Evolutionary conservation across 2,329 filamentous ascomycete genomes (phyloP).

Genomic region (Monilinia fructigena): DNA sequence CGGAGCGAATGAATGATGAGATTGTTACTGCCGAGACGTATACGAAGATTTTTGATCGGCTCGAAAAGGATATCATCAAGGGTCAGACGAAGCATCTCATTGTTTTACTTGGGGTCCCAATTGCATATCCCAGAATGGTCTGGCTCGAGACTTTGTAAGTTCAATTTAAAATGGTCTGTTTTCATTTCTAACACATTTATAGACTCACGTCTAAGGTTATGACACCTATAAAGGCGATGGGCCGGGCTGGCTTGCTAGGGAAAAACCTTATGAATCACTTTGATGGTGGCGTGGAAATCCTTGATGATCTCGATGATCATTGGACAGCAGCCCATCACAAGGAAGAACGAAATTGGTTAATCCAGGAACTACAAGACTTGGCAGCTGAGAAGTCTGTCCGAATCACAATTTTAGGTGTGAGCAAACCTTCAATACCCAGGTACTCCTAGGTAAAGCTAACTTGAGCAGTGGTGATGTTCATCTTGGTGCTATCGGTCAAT

Average conservation of each 20-base stretch:
- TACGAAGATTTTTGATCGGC: slow-evolving; percentile 81
- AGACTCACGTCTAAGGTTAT: slow-evolving; percentile 80
- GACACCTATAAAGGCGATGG: slow-evolving; percentile 85
- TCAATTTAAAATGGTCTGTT: not conserved
- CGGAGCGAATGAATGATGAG: slow-evolving; percentile 81
- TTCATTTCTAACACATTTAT: slow-evolving; percentile 39
- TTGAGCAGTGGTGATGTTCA: slow-evolving; percentile 81
- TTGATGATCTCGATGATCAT: slow-evolving; percentile 92
- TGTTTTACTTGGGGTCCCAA: slow-evolving; percentile 79
- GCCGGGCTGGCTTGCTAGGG: slow-evolving; percentile 76
- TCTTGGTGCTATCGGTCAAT: slow-evolving; percentile 86
- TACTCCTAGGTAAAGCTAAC: slow-evolving; percentile 28
- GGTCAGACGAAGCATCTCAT: slow-evolving; percentile 88
- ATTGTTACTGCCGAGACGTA: slow-evolving; percentile 79
- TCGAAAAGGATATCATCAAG: slow-evolving; percentile 76
- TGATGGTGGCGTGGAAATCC: slow-evolving; percentile 85
- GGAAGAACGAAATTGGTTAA: slow-evolving; percentile 77
- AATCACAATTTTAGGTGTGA: slow-evolving; percentile 79
- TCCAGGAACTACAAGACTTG: slow-evolving; percentile 89
- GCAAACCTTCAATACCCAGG: slow-evolving; percentile 24
- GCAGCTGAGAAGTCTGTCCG: slow-evolving; percentile 90
- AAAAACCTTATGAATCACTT: slow-evolving; percentile 79
- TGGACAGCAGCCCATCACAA: slow-evolving; percentile 98
- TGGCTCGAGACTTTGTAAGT: slow-evolving; percentile 70
- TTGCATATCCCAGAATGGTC: slow-evolving; percentile 76